A percentile compares a stretch with the other conserved stretches of the same genome.
Evolutionary conservation across 2,329 filamentous ascomycete genomes (phyloP).

Genomic region (Trichoderma aggressivum): DNA sequence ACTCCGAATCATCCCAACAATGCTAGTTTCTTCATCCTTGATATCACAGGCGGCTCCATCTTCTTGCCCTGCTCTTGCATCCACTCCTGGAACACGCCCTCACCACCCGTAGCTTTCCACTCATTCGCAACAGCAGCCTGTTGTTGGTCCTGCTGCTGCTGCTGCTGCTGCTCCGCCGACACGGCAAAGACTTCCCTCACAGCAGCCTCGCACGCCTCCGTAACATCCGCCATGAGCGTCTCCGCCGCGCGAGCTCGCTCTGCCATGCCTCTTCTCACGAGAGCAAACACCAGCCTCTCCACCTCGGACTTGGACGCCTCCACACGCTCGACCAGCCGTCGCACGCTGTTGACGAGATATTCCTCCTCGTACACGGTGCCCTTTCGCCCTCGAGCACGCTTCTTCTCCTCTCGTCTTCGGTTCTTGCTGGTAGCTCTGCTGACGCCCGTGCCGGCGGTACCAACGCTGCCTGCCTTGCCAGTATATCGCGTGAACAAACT

Average conservation of each 20-base stretch:
- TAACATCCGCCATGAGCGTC: slow-evolving; percentile 68
- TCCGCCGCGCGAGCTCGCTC: slow-evolving; percentile 81
- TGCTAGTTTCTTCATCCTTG: slow-evolving; percentile 46
- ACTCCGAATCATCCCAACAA: slow-evolving; percentile 43
- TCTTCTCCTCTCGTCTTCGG: slow-evolving; percentile 84
- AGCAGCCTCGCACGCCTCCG: slow-evolving; percentile 64
- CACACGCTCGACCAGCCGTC: slow-evolving; percentile 77
- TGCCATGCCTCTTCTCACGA: slow-evolving; percentile 78
- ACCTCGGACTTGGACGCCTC: slow-evolving; percentile 71
- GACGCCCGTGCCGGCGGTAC: slow-evolving; percentile 69
- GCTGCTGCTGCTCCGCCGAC: slow-evolving; percentile 21
- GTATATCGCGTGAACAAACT: slow-evolving; percentile 93
- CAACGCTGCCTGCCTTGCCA: slow-evolving; percentile 59
- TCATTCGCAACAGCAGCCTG: slow-evolving; percentile 20
- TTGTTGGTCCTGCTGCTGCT: slow-evolving; percentile 22
- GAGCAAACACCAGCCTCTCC: slow-evolving; percentile 68
- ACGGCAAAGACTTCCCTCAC: slow-evolving; percentile 65
- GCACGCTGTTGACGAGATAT: slow-evolving; percentile 86
- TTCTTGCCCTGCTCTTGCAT: slow-evolving; percentile 44
- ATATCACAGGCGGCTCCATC: slow-evolving; percentile 49
- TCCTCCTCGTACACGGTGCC: slow-evolving; percentile 98
- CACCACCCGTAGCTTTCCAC: slow-evolving; percentile 45
- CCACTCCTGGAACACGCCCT: slow-evolving; percentile 51
- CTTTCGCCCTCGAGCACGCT: slow-evolving; percentile 90
- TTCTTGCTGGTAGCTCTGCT: slow-evolving; percentile 84